Percentiles rank a stretch among this genome's conserved stretches.
Conservation (phyloP, 768 basidiomycete species). For the Tulasnella sp. region DNA sequence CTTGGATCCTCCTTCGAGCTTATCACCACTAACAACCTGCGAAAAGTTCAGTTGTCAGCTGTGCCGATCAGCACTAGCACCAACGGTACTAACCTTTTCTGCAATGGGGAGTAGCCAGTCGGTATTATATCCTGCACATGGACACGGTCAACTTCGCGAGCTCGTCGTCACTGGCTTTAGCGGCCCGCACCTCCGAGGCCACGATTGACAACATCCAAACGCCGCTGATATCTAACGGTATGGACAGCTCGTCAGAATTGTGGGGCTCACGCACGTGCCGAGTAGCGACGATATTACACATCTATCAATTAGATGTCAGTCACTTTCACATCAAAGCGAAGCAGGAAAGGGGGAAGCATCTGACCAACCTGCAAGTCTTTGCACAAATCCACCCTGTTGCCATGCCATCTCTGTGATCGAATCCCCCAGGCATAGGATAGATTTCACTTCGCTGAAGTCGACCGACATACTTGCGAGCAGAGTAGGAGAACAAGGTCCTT, state of each 20-base stretch:
- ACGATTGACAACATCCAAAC: conserved; percentile 78
- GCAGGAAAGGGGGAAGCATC: not conserved
- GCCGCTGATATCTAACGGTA: conserved; percentile 66
- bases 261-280: conserved; percentile 34
- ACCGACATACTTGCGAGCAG: conserved; percentile 4
- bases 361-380: conserved; percentile 51
- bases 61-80: not conserved
- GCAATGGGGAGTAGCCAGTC: conserved; percentile 77
- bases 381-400: conserved; percentile 51
- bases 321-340: no score
- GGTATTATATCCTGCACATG: conserved; percentile 71
- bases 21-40: conserved; percentile 24
- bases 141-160: no score
- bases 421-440: conserved; percentile 47
- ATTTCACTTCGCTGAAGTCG: not conserved
- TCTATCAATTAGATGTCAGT: no score
- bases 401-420: conserved; percentile 67
- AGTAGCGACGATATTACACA: no score
- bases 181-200: conserved; percentile 43
- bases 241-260: no score
- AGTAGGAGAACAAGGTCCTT: no score
- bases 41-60: not conserved
- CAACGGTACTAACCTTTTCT: conserved; percentile 45
- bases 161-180: no score
- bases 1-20: conserved; percentile 36